A percentile compares a stretch with the other conserved stretches of the same genome.
phyloP scores from a whole-genome alignment of 1,284 basidiomycete genomes.

The Leccinum griseonigrum region DNA sequence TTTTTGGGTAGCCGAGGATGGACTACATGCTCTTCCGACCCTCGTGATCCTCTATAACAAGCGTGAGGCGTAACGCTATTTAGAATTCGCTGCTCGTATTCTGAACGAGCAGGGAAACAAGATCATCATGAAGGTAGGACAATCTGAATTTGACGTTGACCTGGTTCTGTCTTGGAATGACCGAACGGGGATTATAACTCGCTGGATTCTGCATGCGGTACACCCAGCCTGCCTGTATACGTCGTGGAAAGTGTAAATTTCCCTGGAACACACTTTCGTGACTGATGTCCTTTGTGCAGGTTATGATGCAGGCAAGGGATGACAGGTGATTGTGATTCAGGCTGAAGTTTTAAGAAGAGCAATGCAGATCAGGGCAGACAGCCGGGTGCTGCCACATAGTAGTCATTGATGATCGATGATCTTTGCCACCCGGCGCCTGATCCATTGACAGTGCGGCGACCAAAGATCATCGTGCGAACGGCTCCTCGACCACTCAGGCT shows the following conservation, averaged over 20 bases:
- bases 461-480: neutral
- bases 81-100: neutral
- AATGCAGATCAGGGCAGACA: neutral
- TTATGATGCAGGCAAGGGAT: neutral
- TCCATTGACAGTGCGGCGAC: too few species aligned
- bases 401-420: too few species aligned
- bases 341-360: neutral
- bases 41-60: neutral
- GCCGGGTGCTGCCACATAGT: neutral
- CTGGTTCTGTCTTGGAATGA: neutral
- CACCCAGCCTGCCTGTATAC: neutral
- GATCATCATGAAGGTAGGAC: neutral
- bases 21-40: neutral
- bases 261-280: neutral
- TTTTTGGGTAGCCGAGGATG: neutral
- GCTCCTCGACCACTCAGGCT: neutral
- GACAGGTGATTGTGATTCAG: neutral
- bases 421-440: too few species aligned
- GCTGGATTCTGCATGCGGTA: neutral
- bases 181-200: neutral
- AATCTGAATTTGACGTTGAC: neutral
- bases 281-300: neutral
- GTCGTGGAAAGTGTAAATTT: neutral
- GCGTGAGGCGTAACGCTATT: neutral
- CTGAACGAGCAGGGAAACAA: neutral